Evolutionary conservation across 176 grass and related monocot species (phyloP), one percentile per base, ranked within the genome.

Genomic region (Coix lacrymajobi): DNA sequence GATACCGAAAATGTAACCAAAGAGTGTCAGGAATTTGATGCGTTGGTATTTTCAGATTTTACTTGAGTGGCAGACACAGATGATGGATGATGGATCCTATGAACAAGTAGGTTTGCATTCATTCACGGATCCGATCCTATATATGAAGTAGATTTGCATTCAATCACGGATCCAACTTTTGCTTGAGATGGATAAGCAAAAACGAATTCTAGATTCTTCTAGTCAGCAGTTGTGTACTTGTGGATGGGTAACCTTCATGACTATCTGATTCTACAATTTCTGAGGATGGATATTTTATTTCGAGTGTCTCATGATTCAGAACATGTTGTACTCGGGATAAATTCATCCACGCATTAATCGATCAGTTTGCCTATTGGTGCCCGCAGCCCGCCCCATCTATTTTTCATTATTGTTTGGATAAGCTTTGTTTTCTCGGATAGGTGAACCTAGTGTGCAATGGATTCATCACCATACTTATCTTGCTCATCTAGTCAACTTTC

Each of bases 401-500:
- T 14, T 25, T 56, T n/a, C 51, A n/a, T 39, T 73, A n/a, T 39
- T 73, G 37, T 60, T 58, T 79, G 22, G 7, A 19, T 17, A 16
- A 78, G 57, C 54, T 71, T 11, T 29, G 32, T 57, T 72, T 33
- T 7, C 73, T 17, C 66, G 8, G 62, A 85, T 68, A 51, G 61
- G 69, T 16, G 5, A 51, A 25, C 61, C 60, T 75, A 76, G 62
- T 80, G 37, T 80, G 69, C 12, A 49, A 8, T 30, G 87, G 79
- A 85, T 62, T 61, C 75, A 85, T 31, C 76, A 85, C 24, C 72
- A 66, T 22, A 22, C 75, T 25, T 75, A 24, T 44, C 69, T 51
- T 80, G 31, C 68, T 74, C 44, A 84, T 67, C 67, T 88, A 44
- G 36, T 84, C 81, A 83, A 58, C 3, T 5, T 88, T 88, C 60